Evolutionary conservation across 2,329 filamentous ascomycete species (phyloP), one percentile per base, ranked within the genome.

Genomic region (Periglandula ipomoeae): DNA sequence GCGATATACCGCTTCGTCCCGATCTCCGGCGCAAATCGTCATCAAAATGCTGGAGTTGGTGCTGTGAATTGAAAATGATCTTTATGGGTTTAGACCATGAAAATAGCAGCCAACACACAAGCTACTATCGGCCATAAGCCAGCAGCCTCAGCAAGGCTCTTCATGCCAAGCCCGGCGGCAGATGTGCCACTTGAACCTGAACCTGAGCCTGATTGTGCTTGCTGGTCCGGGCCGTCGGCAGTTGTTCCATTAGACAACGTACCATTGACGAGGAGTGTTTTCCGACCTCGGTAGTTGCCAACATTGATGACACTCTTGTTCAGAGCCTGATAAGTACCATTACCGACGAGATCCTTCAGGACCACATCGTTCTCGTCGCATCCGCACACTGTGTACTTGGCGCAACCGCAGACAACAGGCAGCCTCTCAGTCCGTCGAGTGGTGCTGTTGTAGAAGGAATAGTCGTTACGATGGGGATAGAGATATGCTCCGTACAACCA

Each of bases 251-350:
- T 84, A 26, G 82, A 78, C 3, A 91, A 68, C 0, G 84, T 86
- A n/a, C 87, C 87, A 61, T 89, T 89, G 61, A 91, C 68, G 26
- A 87, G 70, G 34, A 93, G 75, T 1, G 78, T 83, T 53, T 74
- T 47, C 73, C 66, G 34, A 42, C 53, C 53, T 30, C 56, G 46
- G 52, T 59, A 62, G 20, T 62, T 50, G 2, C 75, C 78, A 1
- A 90, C 75, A 11, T 71, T 75, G 49, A 87, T 74, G 2, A 88
- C 56, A 0, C 71, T 73, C 57, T 79, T 73, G 67, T 89, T 83
- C 46, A 86, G 68, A 3, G 61, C 66, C 3, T 61, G 60, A 55
- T 82, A 82, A 53, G 73, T 80, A 35, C 81, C 82, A 60, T 85
- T 76, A 48, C 83, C 85, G 39, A 90, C 71, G 9, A 90, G 60